Conservation (phyloP, 345 rosid species). For the Lepidium didymum region DNA sequence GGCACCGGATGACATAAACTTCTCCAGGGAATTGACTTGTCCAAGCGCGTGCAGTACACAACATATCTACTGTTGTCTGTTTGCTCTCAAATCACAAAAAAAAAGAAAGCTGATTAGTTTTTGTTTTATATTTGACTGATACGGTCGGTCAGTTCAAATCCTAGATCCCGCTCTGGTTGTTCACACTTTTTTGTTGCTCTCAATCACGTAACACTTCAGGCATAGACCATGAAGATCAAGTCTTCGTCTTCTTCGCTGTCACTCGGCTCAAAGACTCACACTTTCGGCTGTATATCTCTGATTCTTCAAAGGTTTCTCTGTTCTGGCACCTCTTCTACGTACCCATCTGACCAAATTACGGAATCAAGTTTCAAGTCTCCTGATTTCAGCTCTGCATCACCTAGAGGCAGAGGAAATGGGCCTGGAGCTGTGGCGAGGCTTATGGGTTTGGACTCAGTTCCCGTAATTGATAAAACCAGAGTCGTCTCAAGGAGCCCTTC, state of each 20-base stretch:
- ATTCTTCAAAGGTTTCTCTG: constrained; percentile 53
- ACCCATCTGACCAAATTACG: constrained; percentile 48
- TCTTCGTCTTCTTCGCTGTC: constrained; percentile 32
- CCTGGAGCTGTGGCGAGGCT: constrained; percentile 74
- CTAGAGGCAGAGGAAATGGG: background rate
- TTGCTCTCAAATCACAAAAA: background rate
- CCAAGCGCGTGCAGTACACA: constrained; percentile 44
- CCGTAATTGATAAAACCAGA: background rate
- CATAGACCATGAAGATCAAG: constrained; percentile 38
- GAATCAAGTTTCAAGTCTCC: constrained; percentile 21
- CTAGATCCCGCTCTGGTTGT: constrained; percentile 39
- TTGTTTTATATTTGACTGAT: background rate
- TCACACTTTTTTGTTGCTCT: background rate
- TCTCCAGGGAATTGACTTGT: constrained; percentile 44
- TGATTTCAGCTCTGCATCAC: background rate
- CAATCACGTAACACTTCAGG: constrained; percentile 4
- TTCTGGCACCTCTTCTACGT: constrained; percentile 43
- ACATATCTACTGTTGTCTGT: constrained; percentile 4
- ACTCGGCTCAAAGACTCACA: constrained; percentile 29
- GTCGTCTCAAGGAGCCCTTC: constrained; percentile 44
- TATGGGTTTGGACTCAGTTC: constrained; percentile 65
- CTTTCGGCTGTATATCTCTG: constrained; percentile 42
- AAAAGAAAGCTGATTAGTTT: background rate
- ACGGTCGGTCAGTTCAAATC: constrained; percentile 38
- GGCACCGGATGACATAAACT: constrained; percentile 21